A percentile compares a stretch with the other conserved stretches of the same genome.
Conservation (phyloP, 2,329 filamentous ascomycete species). For the Furcasterigmium sp. region DNA sequence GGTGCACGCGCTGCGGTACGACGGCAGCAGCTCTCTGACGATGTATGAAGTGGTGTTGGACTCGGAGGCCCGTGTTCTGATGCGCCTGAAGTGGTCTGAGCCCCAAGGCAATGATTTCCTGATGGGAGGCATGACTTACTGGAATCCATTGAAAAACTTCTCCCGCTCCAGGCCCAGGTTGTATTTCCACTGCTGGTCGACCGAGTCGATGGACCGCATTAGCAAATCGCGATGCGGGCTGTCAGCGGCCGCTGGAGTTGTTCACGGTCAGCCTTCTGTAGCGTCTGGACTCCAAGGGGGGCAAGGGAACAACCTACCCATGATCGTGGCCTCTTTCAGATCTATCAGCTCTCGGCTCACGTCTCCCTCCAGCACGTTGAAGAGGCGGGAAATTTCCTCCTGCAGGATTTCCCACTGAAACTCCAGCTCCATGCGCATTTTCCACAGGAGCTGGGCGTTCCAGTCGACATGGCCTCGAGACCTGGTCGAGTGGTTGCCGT, state of each 20-base stretch:
- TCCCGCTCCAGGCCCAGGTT: not conserved
- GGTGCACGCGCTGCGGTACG: not conserved
- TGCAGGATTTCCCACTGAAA: constrained; percentile 20
- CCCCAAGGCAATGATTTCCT: no score
- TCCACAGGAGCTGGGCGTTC: constrained; percentile 24
- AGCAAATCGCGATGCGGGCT: not conserved
- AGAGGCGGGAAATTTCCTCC: constrained; percentile 15
- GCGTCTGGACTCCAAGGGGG: not conserved
- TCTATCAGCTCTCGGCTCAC: not conserved
- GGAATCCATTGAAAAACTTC: not conserved
- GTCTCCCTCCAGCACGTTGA: constrained; percentile 1
- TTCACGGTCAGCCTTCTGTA: no score
- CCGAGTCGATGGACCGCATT: not conserved
- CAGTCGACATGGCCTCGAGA: constrained; percentile 16
- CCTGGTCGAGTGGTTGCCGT: constrained; percentile 17
- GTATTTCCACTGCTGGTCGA: not conserved
- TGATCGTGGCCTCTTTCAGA: not conserved
- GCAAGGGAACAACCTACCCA: not conserved
- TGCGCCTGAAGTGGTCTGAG: not conserved
- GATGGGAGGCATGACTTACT: no score
- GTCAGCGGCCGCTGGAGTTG: not conserved
- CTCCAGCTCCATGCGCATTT: constrained; percentile 22
- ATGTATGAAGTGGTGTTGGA: constrained; percentile 6
- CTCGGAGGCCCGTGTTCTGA: constrained; percentile 1
- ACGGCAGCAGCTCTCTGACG: constrained; percentile 4